phyloP scores from a whole-genome alignment of 2,329 filamentous ascomycete species.

The Macrophomina pseudophaseolina region DNA sequence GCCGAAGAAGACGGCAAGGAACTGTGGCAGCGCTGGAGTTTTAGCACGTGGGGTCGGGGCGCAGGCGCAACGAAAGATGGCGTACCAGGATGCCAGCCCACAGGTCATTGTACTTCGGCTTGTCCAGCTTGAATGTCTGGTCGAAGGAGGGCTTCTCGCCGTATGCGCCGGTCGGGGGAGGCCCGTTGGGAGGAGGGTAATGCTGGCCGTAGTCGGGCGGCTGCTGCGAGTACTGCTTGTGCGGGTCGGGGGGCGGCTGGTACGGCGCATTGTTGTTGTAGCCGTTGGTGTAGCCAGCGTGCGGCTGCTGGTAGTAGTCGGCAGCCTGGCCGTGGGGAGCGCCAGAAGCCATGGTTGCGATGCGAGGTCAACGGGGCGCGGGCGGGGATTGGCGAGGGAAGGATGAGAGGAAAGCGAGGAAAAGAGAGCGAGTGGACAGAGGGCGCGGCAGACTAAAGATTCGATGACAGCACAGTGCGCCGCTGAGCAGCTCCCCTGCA shows the following conservation, averaged over 20 bases:
- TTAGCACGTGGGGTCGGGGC: not conserved
- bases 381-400: not conserved
- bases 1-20: constrained; percentile 72
- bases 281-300: constrained; percentile 28
- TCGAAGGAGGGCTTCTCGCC: constrained; percentile 67
- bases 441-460: not conserved
- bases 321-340: constrained; percentile 39
- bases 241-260: constrained; percentile 40
- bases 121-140: constrained; percentile 79
- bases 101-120: constrained; percentile 86
- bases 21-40: constrained; percentile 47
- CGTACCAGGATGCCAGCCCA: constrained; percentile 82
- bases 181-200: constrained; percentile 24
- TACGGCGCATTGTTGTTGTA: constrained; percentile 32
- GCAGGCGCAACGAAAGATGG: not conserved
- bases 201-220: constrained; percentile 34
- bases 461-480: constrained; percentile 7
- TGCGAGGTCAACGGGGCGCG: not conserved
- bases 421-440: not conserved
- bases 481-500: not conserved
- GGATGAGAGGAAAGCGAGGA: not conserved
- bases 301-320: constrained; percentile 44
- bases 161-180: constrained; percentile 19
- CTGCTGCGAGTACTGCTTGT: constrained; percentile 35
- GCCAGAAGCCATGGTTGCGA: constrained; percentile 21